Conservation (phyloP, 306 rosid genomes). For the Fagus crenata region DNA sequence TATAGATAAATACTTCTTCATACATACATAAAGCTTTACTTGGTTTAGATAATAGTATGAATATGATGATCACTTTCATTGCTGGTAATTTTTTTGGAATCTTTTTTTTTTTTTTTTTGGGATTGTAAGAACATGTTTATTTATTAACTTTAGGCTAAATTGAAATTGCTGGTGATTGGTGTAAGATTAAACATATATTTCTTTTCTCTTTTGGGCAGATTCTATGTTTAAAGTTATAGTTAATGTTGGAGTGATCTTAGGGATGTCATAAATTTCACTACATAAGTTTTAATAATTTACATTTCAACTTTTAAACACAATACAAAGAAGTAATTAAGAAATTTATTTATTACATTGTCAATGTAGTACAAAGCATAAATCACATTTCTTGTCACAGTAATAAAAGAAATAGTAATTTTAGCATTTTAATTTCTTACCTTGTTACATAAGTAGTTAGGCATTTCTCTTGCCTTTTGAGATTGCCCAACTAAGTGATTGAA, state of each 20-base stretch:
- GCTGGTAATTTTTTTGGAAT: constrained; percentile 23
- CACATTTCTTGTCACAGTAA: too few relatives aligned
- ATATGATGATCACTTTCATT: constrained; percentile 11
- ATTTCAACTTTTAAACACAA: too few relatives aligned
- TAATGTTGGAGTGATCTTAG: too few relatives aligned
- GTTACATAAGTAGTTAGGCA: neutral
- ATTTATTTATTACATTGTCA: too few relatives aligned
- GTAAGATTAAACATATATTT: constrained; percentile 29
- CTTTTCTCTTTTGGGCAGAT: neutral
- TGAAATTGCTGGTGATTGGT: constrained; percentile 22
- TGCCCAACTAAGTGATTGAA: constrained; percentile 23
- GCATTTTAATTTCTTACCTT: neutral
- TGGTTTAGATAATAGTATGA: constrained; percentile 27
- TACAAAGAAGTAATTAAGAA: too few relatives aligned
- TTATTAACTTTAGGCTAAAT: constrained; percentile 25
- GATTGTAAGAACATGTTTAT: constrained; percentile 31
- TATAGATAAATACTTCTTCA: constrained; percentile 32
- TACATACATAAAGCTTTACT: constrained; percentile 42
- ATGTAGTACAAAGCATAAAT: too few relatives aligned
- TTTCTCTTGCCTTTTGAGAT: constrained; percentile 12
- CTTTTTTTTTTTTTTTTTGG: neutral
- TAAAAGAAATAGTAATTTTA: too few relatives aligned
- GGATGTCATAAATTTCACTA: too few relatives aligned
- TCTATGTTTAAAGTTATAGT: neutral
- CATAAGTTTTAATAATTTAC: too few relatives aligned